phyloP scores from a whole-genome alignment of 208 protist species.

The Novymonas esmeraldas region DNA sequence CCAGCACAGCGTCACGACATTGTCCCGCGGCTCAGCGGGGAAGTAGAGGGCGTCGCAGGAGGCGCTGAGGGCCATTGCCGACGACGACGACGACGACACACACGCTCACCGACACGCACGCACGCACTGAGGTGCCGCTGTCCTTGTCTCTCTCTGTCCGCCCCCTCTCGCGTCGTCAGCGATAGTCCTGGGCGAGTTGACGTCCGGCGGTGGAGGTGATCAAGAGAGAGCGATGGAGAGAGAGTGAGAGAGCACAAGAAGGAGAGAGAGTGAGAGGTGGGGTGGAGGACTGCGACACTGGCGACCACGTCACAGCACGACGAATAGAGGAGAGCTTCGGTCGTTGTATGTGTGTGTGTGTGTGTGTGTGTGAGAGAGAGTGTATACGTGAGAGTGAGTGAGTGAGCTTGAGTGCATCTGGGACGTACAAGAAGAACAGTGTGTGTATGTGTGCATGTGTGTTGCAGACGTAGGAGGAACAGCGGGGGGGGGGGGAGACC shows the following conservation, averaged over 20 bases:
- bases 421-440: too few relatives aligned
- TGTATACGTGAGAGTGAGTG: not conserved
- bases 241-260: not conserved
- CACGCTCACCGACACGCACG: not conserved
- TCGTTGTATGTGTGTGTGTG: not conserved
- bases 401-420: too few relatives aligned
- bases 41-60: constrained; percentile 81
- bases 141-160: too few relatives aligned
- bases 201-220: too few relatives aligned
- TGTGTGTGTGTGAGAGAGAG: not conserved
- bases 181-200: too few relatives aligned
- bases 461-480: too few relatives aligned
- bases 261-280: not conserved
- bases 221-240: too few relatives aligned
- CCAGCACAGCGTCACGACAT: constrained; percentile 64
- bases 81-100: not conserved
- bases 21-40: constrained; percentile 53
- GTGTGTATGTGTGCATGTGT: too few relatives aligned
- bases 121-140: not conserved
- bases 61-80: constrained; percentile 50
- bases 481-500: too few relatives aligned
- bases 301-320: not conserved
- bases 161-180: too few relatives aligned
- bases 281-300: not conserved
- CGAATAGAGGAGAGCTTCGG: not conserved